These are phyloP conservation scores for Lecanosticta acicola DNA, from an alignment of 2,329 filamentous ascomycete species.

Conservation along the genomic window DNA sequence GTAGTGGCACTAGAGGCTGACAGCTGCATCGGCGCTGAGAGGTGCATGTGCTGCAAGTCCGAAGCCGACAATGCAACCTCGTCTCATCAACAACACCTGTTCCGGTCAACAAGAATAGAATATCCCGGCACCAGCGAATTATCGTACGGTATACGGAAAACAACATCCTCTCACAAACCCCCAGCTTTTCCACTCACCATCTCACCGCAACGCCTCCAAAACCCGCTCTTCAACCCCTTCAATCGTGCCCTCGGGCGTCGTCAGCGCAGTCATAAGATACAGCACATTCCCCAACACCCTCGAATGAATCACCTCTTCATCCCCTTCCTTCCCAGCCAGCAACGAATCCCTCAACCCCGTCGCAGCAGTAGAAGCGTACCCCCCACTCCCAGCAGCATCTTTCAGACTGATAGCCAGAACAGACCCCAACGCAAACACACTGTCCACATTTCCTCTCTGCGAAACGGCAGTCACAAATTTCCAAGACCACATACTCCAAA, in stretches of 20 bases:
- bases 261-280: conserved; percentile 56
- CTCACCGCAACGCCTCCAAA: conserved; percentile 26
- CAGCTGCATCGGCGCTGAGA: not conserved
- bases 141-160: too few species aligned
- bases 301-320: conserved; percentile 49
- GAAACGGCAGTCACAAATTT: conserved; percentile 57
- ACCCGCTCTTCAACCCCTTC: conserved; percentile 38
- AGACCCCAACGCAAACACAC: conserved; percentile 67
- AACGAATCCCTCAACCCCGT: conserved; percentile 49
- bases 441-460: conserved; percentile 50
- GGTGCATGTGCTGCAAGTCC: not conserved
- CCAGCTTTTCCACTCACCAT: not conserved
- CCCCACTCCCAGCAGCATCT: conserved; percentile 42
- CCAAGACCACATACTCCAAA: conserved; percentile 69
- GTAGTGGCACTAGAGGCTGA: not conserved
- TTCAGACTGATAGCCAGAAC: conserved; percentile 62
- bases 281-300: conserved; percentile 57
- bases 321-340: conserved; percentile 32
- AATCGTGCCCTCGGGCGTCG: conserved; percentile 41
- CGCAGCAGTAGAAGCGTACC: conserved; percentile 54
- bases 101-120: too few species aligned
- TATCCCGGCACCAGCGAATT: too few species aligned
- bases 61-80: not conserved
- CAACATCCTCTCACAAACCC: too few species aligned
- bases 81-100: not conserved